phyloP scores from a whole-genome alignment of 345 rosid species.

The Lumnitzera racemosa region DNA sequence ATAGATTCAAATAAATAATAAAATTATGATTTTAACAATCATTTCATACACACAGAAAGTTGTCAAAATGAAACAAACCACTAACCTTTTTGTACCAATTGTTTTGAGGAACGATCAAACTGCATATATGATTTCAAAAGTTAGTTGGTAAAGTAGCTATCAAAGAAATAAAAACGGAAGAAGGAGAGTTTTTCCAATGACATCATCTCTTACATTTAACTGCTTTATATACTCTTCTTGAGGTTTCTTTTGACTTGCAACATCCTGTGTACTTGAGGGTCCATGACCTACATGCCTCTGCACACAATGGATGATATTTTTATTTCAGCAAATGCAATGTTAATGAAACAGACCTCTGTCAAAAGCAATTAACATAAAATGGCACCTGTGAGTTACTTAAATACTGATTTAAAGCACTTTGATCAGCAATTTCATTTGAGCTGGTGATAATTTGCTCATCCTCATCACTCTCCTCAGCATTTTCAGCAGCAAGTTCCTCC shows the following conservation, averaged over 20 bases:
- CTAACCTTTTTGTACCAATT: constrained; percentile 43
- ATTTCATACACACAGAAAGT: too few species aligned
- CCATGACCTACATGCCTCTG: constrained; percentile 16
- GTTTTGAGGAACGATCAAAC: constrained; percentile 27
- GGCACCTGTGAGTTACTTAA: constrained; percentile 32
- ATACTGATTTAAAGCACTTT: constrained; percentile 12
- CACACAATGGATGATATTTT: constrained; percentile 12
- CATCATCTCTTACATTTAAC: constrained; percentile 25
- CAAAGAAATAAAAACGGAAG: constrained; percentile 2
- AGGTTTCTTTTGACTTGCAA: constrained; percentile 21
- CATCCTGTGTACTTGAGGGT: constrained; percentile 16
- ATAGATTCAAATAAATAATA: too few species aligned
- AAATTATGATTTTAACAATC: too few species aligned
- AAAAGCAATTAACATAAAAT: constrained; percentile 8
- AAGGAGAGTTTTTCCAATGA: not conserved
- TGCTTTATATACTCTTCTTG: constrained; percentile 24
- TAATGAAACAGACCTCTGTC: not conserved
- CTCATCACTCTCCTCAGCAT: constrained; percentile 14
- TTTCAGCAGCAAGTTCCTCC: constrained; percentile 68
- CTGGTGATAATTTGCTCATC: constrained; percentile 14
- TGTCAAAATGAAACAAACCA: not conserved
- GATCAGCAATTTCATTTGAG: constrained; percentile 11
- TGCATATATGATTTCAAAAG: constrained; percentile 29
- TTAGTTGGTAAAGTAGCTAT: not conserved
- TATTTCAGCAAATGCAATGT: not conserved